Conservation (phyloP, 2,329 filamentous ascomycete genomes). For the Scedosporium apiospermum region DNA sequence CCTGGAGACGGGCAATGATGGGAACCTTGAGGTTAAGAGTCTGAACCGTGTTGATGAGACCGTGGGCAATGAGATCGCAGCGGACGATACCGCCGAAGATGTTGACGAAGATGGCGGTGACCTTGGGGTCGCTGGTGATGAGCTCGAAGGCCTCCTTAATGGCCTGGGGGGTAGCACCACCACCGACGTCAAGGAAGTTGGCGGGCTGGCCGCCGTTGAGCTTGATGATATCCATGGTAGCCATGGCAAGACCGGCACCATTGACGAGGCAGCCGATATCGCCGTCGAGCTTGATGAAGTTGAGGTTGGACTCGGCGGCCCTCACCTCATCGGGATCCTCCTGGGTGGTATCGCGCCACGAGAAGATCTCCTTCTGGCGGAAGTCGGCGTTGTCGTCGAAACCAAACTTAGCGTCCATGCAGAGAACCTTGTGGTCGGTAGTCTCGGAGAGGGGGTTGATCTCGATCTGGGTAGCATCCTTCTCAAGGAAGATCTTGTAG, state of each 20-base stretch:
- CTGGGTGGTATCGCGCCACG: conserved; percentile 87
- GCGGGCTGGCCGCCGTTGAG: conserved; percentile 91
- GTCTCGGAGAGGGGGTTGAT: conserved; percentile 99
- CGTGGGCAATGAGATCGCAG: conserved; percentile 94
- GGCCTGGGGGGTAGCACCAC: conserved; percentile 90
- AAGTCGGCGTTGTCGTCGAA: conserved; percentile 99
- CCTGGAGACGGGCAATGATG: conserved; percentile 94
- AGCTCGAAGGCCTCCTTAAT: conserved; percentile 98
- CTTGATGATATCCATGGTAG: conserved; percentile 99
- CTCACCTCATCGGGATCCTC: conserved; percentile 97
- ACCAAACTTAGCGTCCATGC: conserved; percentile 98
- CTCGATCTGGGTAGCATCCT: conserved; percentile 97
- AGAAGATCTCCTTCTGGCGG: conserved; percentile 93
- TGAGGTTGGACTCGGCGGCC: conserved; percentile 86
- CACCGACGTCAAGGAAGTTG: conserved; percentile 98
- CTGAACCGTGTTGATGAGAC: conserved; percentile 89
- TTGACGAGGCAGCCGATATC: conserved; percentile 99
- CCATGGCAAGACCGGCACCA: conserved; percentile 98
- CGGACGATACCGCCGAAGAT: conserved; percentile 99
- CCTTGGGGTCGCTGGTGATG: conserved; percentile 96
- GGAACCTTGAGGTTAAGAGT: conserved; percentile 93
- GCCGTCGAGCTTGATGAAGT: conserved; percentile 99
- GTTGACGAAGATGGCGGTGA: conserved; percentile 98
- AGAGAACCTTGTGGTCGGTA: conserved; percentile 93
- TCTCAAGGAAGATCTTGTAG: conserved; percentile 97